Percentiles rank a stretch among this genome's conserved stretches.
These are phyloP conservation scores for Ormosia semicastrata DNA, from an alignment of 306 rosid genomes.

Conservation along the genomic window DNA sequence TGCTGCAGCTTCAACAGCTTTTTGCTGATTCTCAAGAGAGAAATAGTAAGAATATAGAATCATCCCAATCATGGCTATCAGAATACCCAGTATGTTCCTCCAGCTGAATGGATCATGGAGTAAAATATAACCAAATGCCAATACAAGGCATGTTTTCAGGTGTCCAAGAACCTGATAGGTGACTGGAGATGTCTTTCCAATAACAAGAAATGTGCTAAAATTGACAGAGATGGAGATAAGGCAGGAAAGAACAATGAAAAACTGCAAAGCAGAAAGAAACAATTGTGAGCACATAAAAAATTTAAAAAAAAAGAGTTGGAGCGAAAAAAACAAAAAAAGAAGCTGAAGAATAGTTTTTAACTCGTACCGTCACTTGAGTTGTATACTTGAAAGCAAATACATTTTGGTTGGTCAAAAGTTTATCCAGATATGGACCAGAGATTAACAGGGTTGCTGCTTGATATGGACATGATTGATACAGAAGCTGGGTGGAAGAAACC, in stretches of 20 bases:
- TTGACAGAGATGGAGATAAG: conserved; percentile 93
- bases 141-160: conserved; percentile 89
- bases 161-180: conserved; percentile 99
- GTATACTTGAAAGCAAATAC: conserved; percentile 88
- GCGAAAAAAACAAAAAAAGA: neutral
- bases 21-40: conserved; percentile 76
- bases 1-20: conserved; percentile 55
- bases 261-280: conserved; percentile 47
- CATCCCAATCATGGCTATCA: conserved; percentile 85
- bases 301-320: neutral
- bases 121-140: conserved; percentile 83
- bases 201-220: conserved; percentile 93
- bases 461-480: conserved; percentile 91
- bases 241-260: conserved; percentile 82
- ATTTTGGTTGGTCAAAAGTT: conserved; percentile 67
- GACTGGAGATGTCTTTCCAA: conserved; percentile 95
- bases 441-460: conserved; percentile 83
- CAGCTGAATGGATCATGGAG: conserved; percentile 91
- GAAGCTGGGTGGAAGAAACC: conserved; percentile 97
- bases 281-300: neutral
- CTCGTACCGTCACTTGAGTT: conserved; percentile 89
- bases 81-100: conserved; percentile 86
- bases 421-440: conserved; percentile 84
- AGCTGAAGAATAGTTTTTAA: conserved; percentile 1
- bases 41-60: conserved; percentile 78